These are phyloP conservation scores for Trametes versicolor DNA, from an alignment of 1,284 basidiomycete species.

Conservation along the genomic window DNA sequence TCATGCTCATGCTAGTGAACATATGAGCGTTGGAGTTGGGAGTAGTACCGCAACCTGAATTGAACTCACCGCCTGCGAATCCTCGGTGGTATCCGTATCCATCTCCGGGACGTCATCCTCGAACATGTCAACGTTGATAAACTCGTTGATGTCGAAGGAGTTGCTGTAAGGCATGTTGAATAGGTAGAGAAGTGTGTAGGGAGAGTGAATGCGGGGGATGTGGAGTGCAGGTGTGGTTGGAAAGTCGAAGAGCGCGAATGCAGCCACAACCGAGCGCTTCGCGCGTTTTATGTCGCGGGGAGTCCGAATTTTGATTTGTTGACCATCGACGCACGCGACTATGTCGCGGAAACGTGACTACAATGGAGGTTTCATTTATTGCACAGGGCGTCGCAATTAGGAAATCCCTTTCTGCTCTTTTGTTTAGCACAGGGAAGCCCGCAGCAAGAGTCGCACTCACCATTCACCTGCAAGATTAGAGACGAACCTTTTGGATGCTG, in stretches of 20 bases:
- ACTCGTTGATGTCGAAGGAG: not conserved
- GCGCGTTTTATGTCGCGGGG: not conserved
- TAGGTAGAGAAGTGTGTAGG: not conserved
- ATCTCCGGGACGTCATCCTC: no score
- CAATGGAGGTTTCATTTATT: not conserved
- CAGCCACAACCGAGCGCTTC: not conserved
- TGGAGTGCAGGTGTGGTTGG: not conserved
- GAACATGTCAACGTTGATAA: not conserved
- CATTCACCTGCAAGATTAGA: no score
- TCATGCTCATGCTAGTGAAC: no score
- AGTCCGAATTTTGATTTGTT: not conserved
- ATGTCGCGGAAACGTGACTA: slow-evolving; percentile 3
- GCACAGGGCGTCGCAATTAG: not conserved
- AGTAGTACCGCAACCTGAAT: no score
- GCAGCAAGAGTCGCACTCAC: no score
- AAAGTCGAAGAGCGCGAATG: not conserved
- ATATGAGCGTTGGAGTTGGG: no score
- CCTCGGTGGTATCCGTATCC: no score
- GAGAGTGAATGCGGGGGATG: not conserved
- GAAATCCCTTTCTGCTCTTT: not conserved
- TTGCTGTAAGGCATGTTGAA: not conserved
- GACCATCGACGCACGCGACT: slow-evolving; percentile 1
- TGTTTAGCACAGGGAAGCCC: not conserved
- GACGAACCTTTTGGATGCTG: no score
- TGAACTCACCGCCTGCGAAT: no score